Evolutionary conservation across 1,284 basidiomycete species (phyloP).

Genomic region (Rhodofomes roseus): DNA sequence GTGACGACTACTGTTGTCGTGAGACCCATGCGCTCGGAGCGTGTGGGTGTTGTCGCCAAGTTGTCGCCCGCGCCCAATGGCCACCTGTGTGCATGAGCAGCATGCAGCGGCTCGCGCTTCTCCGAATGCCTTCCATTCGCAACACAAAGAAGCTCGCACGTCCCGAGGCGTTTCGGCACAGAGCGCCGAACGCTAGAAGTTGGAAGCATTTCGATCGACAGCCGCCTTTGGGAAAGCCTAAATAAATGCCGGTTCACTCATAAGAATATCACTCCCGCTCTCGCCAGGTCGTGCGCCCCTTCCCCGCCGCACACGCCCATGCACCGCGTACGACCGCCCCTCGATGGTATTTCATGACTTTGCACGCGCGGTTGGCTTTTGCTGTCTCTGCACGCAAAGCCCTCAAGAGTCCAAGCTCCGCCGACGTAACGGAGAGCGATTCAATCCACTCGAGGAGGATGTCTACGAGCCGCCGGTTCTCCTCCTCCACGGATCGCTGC

Average conservation of each 20-base stretch:
- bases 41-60: neutral
- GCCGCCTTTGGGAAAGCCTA: neutral
- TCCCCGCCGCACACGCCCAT: neutral
- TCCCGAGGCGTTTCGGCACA: slow-evolving; percentile 1
- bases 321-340: neutral
- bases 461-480: slow-evolving; percentile 14
- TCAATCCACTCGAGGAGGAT: slow-evolving; percentile 12
- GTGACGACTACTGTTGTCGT: too few relatives aligned
- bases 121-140: too few relatives aligned
- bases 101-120: neutral
- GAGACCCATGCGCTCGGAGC: neutral
- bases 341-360: slow-evolving; percentile 7
- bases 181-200: slow-evolving; percentile 1
- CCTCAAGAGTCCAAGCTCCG: neutral
- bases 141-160: neutral
- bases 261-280: neutral
- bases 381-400: slow-evolving; percentile 20
- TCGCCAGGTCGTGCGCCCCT: neutral
- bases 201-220: neutral
- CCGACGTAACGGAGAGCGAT: neutral
- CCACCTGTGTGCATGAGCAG: neutral
- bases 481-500: neutral
- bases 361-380: slow-evolving; percentile 17
- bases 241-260: neutral
- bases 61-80: neutral